These are phyloP conservation scores for Tuctoria greenei DNA, from an alignment of 176 grass and related monocot species.

Conservation along the genomic window DNA sequence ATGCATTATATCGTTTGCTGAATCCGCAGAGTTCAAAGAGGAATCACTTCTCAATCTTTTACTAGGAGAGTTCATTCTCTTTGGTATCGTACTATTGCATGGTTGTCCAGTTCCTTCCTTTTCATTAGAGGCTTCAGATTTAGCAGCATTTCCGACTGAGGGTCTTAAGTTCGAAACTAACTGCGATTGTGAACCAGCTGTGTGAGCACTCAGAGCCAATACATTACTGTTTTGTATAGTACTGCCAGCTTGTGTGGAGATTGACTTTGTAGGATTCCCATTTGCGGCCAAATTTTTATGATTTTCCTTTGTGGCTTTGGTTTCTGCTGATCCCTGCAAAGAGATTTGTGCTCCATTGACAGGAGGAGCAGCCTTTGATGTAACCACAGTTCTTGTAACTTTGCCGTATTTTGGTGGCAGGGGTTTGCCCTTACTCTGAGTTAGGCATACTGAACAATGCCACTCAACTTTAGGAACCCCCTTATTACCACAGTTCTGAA, in stretches of 20 bases:
- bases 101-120: slow-evolving; percentile 29
- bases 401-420: slow-evolving; percentile 98
- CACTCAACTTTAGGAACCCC: slow-evolving; percentile 81
- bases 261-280: slow-evolving; percentile 50
- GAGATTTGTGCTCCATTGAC: slow-evolving; percentile 36
- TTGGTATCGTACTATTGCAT: slow-evolving; percentile 25
- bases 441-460: slow-evolving; percentile 83
- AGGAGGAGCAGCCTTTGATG: slow-evolving; percentile 54
- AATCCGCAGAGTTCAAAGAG: slow-evolving; percentile 23
- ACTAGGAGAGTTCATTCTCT: slow-evolving; percentile 17
- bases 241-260: slow-evolving; percentile 28
- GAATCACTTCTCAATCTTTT: slow-evolving; percentile 33
- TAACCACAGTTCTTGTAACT: slow-evolving; percentile 75
- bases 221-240: slow-evolving; percentile 33
- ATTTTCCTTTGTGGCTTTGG: slow-evolving; percentile 43
- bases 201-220: slow-evolving; percentile 33
- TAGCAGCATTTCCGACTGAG: slow-evolving; percentile 33
- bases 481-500: slow-evolving; percentile 82
- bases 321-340: slow-evolving; percentile 45
- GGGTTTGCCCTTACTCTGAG: slow-evolving; percentile 78
- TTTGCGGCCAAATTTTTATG: slow-evolving; percentile 53
- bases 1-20: slow-evolving; percentile 27
- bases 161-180: slow-evolving; percentile 10
- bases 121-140: slow-evolving; percentile 27
- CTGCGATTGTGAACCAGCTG: slow-evolving; percentile 39